phyloP scores from a whole-genome alignment of 2,329 filamentous ascomycete genomes.

The Aspergillus brunneoviolaceus region DNA sequence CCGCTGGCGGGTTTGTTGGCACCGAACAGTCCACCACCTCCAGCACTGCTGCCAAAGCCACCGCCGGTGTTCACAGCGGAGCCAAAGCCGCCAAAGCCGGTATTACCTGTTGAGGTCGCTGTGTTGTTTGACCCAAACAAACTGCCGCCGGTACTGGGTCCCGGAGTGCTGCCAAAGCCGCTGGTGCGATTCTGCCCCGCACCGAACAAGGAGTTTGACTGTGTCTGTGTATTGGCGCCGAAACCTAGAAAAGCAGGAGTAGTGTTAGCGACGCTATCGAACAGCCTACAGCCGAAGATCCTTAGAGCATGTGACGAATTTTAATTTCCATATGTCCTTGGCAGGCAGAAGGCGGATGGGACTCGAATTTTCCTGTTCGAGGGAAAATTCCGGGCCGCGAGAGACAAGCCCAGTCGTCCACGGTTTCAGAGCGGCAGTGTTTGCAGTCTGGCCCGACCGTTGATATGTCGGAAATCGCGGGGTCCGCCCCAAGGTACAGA shows the following conservation, averaged over 20 bases:
- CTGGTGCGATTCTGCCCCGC: constrained; percentile 28
- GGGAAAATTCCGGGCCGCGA: background rate
- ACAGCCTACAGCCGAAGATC: background rate
- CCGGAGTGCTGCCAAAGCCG: constrained; percentile 33
- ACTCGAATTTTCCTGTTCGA: background rate
- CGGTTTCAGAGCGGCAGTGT: background rate
- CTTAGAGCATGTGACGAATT: background rate
- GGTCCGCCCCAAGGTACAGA: constrained; percentile 13
- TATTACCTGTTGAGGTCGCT: constrained; percentile 16
- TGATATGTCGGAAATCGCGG: constrained; percentile 3
- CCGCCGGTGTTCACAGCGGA: constrained; percentile 29
- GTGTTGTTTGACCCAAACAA: constrained; percentile 33
- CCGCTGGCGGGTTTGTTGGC: constrained; percentile 18
- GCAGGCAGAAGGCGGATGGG: background rate
- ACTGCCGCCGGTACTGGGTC: constrained; percentile 30
- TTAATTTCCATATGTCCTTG: background rate
- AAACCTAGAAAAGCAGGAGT: constrained; percentile 32
- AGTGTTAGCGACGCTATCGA: constrained; percentile 16
- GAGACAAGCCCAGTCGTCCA: background rate
- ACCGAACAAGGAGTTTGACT: constrained; percentile 39
- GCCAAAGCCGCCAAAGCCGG: constrained; percentile 28
- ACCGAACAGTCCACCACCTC: constrained; percentile 27
- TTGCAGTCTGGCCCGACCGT: background rate
- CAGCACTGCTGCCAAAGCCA: constrained; percentile 33
- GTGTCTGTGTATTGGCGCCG: constrained; percentile 34